Conservation (phyloP, 306 rosid species). For the Quercus suber region DNA sequence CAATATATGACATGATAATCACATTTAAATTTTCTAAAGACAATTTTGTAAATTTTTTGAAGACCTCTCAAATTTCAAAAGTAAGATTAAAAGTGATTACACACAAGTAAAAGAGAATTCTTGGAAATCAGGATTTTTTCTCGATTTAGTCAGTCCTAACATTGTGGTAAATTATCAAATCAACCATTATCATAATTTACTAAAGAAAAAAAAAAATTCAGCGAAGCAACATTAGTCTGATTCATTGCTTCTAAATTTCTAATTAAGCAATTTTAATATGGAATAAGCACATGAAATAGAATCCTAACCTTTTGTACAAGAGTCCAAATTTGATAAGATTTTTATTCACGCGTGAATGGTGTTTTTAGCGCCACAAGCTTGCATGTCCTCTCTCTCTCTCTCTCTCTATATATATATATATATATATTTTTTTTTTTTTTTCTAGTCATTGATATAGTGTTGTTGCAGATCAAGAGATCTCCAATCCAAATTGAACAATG, state of each 20-base stretch:
- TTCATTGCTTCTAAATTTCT: too few species aligned
- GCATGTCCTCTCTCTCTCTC: too few species aligned
- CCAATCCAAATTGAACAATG: slow-evolving; percentile 42
- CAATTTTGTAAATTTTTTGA: not conserved
- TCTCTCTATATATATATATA: too few species aligned
- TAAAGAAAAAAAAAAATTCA: too few species aligned
- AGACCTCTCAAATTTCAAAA: not conserved
- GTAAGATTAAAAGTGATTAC: not conserved
- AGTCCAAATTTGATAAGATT: too few species aligned
- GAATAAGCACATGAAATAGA: not conserved
- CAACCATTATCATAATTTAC: too few species aligned
- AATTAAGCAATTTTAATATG: not conserved
- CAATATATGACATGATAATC: not conserved
- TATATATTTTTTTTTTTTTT: too few species aligned
- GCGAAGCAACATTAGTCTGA: too few species aligned
- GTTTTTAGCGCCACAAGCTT: too few species aligned
- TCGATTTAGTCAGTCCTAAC: not conserved
- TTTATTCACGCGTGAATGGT: too few species aligned
- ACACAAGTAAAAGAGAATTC: not conserved
- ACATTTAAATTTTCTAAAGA: not conserved
- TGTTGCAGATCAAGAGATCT: slow-evolving; percentile 36
- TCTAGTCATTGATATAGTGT: too few species aligned
- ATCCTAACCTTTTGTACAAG: slow-evolving; percentile 18
- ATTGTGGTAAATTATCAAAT: too few species aligned
- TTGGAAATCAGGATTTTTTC: not conserved